Base-by-base conservation (phyloP, 225 moss, liverwort and hornwort genomes). In the Takakia lepidozioides region DNA sequence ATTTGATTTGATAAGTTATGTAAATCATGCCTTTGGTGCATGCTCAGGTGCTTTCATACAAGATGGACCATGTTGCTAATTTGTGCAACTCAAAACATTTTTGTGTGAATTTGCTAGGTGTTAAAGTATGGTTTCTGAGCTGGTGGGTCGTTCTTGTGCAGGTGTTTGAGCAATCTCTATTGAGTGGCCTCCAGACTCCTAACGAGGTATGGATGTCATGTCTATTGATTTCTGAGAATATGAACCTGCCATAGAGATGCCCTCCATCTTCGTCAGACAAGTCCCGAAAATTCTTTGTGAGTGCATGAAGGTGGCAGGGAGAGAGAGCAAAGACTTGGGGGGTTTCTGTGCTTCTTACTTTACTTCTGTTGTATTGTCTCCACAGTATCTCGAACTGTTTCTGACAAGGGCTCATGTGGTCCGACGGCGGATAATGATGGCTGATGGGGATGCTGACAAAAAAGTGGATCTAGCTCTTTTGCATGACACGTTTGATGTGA, bases 101-200 rank as follows among this genome's bases (percentile, higher is more conserved):
- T n/a, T n/a, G n/a, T n/a, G n/a, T n/a, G n/a, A n/a, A n/a, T n/a
- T n/a, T n/a, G n/a, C 20, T 43, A 5, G 7, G n/a, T 16, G 43
- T 5, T 34, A 13, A 5, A 34, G 32, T 18, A 4, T 14, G 11
- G 40, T 4, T 40, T 40, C 16, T 40, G 40, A 40, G 40, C 40
- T 40, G 11, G 40, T 8, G 27, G 14, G 35, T 10, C 29, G 30
- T 67, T 62, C 44, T 35, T 65, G n/a, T n/a, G 66, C 81, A 98
- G 95, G 87, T 90, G 15, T 98, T 98, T 64, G 87, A 91, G 69
- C 85, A 78, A 68, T 72, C 84, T 48, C 60, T 98, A 14, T 64
- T 54, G 39, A 80, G 85, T 52, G 91, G 87, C 55, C 85, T 81
- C 71, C 74, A 83, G 56, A 65, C 78, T 34, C 65, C 85, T 49